These are phyloP conservation scores for Trichosporon coremiiforme DNA, from an alignment of 1,284 basidiomycete genomes.

Conservation along the genomic window DNA sequence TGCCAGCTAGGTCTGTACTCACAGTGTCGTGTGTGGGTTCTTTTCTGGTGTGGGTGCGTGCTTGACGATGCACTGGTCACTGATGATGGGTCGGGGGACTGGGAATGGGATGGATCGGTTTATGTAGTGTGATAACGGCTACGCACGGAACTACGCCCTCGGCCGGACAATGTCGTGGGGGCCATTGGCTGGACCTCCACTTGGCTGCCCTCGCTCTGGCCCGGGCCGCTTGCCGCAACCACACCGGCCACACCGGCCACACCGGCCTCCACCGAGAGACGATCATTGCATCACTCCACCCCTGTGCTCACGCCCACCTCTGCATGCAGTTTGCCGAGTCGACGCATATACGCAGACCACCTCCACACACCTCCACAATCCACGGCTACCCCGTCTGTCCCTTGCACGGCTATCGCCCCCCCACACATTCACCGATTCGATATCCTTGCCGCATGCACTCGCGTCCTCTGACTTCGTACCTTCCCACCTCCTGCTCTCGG, in stretches of 20 bases:
- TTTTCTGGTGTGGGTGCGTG: not conserved
- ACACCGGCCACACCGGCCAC: not conserved
- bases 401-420: not conserved
- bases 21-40: no score
- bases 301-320: not conserved
- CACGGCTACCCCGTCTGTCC: not conserved
- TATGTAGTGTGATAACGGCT: conserved; percentile 14
- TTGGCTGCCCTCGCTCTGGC: no score
- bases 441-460: no score
- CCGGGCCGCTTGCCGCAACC: no score
- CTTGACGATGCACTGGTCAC: not conserved
- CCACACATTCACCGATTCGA: not conserved
- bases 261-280: conserved; percentile 1
- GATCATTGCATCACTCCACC: not conserved
- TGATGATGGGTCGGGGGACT: not conserved
- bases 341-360: not conserved
- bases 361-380: conserved; percentile 3
- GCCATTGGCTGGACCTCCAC: conserved; percentile 10
- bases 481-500: not conserved
- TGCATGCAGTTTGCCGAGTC: not conserved
- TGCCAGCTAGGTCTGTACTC: no score
- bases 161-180: conserved; percentile 7
- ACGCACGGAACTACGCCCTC: conserved; percentile 5
- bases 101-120: not conserved
- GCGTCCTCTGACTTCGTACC: no score